These are phyloP conservation scores for Aspergillus latus DNA, from an alignment of 2,329 filamentous ascomycete genomes.

Conservation along the genomic window DNA sequence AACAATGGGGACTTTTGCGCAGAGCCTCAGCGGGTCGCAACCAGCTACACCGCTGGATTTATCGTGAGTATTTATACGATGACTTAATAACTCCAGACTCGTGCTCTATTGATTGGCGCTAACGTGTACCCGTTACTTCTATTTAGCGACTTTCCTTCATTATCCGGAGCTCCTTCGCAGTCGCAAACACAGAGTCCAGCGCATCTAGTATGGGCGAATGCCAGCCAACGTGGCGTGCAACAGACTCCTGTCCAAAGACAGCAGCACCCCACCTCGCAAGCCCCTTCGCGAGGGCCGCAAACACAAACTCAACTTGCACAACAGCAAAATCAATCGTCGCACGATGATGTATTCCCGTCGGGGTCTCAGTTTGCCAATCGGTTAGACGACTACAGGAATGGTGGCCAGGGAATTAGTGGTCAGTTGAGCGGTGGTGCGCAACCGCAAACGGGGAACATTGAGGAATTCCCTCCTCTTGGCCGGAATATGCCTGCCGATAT, in stretches of 20 bases:
- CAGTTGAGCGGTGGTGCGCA: constrained; percentile 52
- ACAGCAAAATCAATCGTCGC: constrained; percentile 48
- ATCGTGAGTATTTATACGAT: constrained; percentile 49
- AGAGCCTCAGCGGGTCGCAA: constrained; percentile 56
- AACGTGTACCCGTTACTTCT: constrained; percentile 6
- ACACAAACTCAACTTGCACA: constrained; percentile 41
- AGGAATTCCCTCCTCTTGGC: constrained; percentile 62
- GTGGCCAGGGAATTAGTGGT: constrained; percentile 54
- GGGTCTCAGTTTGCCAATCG: constrained; percentile 52
- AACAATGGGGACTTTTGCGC: constrained; percentile 56
- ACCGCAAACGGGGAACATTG: constrained; percentile 57
- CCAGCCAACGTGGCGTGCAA: constrained; percentile 54
- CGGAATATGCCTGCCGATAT: constrained; percentile 53
- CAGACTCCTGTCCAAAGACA: constrained; percentile 56
- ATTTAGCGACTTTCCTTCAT: constrained; percentile 61
- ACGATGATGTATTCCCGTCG: constrained; percentile 49
- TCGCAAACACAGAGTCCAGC: constrained; percentile 53
- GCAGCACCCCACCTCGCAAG: constrained; percentile 47
- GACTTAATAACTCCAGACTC: not conserved
- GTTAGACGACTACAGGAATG: constrained; percentile 58
- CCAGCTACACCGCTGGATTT: constrained; percentile 56
- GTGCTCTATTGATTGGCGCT: constrained; percentile 8
- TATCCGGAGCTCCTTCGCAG: constrained; percentile 58
- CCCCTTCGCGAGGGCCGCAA: constrained; percentile 43
- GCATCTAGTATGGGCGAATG: constrained; percentile 59